Base-by-base conservation (phyloP, 2,329 filamentous ascomycete species). In the Penicillium italicum region DNA sequence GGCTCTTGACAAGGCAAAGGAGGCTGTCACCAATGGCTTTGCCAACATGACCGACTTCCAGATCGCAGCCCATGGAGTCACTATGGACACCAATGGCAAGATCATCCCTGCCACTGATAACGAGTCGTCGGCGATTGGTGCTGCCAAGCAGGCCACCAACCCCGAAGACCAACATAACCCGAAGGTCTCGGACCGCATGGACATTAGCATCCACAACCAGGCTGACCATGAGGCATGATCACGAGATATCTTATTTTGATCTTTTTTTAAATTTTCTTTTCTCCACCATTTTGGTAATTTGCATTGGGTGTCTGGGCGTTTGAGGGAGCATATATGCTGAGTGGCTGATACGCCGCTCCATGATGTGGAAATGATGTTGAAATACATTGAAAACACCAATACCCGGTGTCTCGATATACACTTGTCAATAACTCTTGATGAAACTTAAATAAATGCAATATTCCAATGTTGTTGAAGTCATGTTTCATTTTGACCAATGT, bases 21-120 rank as follows among this genome's bases (percentile, higher is more conserved):
- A 86, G 61, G 85, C 85, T 5, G 83, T 89, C 16, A 72, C 84
- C n/a, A 78, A 84, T 46, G 85, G 86, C 11, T 77, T 81, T 33
- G 85, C 85, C 40, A 82, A 80, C 55, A 77, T 82, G 50, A 77
- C 78, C 55, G 84, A 88, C 63, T 76, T 88, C 42, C 78, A 81
- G 56, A 82, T 89, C 61, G 84, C 85, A 18, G 79, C 81, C 14
- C 83, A 86, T 55, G 85, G 85, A 36, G 83, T 83, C 14, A 76
- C 80, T 33, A 80, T 87, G 18, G 80, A 83, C 59, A 72, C 73
- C 36, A 72, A 79, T 36, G 83, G 84, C 49, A 79, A 82, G 53
- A 77, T 87, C 42, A 79, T 86, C 34, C 81, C 84, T 5, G 77
- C 78, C 7, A 56, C 31, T 28, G 53, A 54, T 20, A 31, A 11